Evolutionary conservation across 1,284 basidiomycete species (phyloP), one percentile per base, ranked within the genome.

Genomic region (Melanopsichium pennsylvanicum): DNA sequence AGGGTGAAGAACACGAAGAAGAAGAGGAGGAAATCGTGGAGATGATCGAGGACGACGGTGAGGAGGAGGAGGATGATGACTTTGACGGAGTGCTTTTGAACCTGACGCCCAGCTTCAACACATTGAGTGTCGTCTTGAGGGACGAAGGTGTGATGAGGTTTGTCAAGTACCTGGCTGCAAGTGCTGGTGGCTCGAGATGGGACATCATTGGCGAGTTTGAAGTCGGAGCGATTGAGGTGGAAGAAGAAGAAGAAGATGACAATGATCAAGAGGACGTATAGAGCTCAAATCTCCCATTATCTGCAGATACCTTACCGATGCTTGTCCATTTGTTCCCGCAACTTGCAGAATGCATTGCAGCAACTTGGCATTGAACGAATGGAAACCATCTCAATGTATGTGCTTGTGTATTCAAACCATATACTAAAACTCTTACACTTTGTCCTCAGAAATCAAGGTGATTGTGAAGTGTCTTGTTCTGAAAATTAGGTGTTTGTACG

Each of bases 21-120:
- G 82, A 84, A 19, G 83, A 81, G 16, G 83, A 83, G 11, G 70
- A 61, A 32, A 52, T 56, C 12, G 61, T 55, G 12, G 68, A 70
- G 59, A 70, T 80, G 19, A 82, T 83, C 3, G 77, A 75, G 5
- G 75, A 77, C 15, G 78, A 76, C 19, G 74, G 74, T 3, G 84
- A 79, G 4, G 84, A 83, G 18, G 84, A 79, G 4, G 84, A 83
- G 18, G 89, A 89, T 10, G 84, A 84, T 13, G 83, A 83, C 19
- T 90, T 92, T 51, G 91, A 91, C 64, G 89, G 88, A 38, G 93
- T 93, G 10, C 84, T 98, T 22, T 83, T 97, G 36, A 93, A 91
- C 11, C 88, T 92, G 39, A 90, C 93, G 70, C 92, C 94, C 0
- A 88, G 89, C 9, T 98, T 93, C 84, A 97, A 97, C 82, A 87